Conservation (phyloP, 2,329 filamentous ascomycete genomes). For the Scedosporium apiospermum region DNA sequence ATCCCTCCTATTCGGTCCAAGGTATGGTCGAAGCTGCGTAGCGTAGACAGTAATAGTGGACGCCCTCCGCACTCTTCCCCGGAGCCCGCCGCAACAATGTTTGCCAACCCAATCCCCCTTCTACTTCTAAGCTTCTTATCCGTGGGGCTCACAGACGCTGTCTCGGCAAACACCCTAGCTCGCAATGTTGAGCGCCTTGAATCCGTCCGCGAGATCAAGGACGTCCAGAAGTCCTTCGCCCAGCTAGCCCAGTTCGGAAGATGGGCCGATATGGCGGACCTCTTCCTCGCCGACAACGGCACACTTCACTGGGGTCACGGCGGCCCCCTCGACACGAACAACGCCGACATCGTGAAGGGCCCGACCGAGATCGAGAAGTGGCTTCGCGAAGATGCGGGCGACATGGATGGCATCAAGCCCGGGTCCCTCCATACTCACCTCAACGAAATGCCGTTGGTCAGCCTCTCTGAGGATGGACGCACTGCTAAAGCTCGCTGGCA, state of each 20-base stretch:
- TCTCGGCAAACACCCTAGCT: background rate
- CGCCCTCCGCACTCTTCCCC: no score
- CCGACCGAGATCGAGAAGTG: background rate
- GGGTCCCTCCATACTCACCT: constrained; percentile 1
- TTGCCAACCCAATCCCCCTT: no score
- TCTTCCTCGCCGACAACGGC: background rate
- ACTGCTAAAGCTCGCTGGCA: background rate
- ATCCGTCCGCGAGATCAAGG: constrained; percentile 4
- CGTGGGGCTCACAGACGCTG: background rate
- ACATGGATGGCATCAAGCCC: background rate
- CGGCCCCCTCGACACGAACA: background rate
- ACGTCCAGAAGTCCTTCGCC: constrained; percentile 1
- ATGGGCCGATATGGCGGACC: background rate
- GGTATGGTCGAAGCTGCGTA: no score
- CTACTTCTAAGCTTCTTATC: background rate
- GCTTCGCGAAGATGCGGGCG: background rate
- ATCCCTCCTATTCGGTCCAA: no score
- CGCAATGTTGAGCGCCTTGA: background rate
- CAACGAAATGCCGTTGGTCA: constrained; percentile 1
- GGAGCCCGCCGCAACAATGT: no score
- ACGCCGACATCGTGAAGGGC: background rate
- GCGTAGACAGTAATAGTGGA: no score
- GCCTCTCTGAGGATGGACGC: background rate
- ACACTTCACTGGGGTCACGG: background rate
- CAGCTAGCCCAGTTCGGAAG: constrained; percentile 1